Conservation (phyloP, 345 rosid genomes). For the Excoecaria agallocha region DNA sequence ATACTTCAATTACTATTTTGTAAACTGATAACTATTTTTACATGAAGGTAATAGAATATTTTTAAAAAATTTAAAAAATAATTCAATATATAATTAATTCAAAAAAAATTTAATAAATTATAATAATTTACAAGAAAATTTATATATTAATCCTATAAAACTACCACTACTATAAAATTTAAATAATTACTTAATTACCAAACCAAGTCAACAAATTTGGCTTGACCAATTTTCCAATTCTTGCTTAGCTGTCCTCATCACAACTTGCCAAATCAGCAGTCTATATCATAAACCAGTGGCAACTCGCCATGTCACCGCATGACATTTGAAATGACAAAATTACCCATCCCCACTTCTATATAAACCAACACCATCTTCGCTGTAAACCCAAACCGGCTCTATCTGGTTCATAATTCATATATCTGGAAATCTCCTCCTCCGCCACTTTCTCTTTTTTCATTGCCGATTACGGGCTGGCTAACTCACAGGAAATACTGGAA, state of each 20-base stretch:
- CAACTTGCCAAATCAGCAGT: not conserved
- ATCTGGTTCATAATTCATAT: not conserved
- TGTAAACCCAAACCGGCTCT: not conserved
- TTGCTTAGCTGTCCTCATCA: not conserved
- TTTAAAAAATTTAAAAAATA: too few relatives aligned
- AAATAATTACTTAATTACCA: too few relatives aligned
- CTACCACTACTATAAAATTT: too few relatives aligned
- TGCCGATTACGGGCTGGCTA: slow-evolving; percentile 46
- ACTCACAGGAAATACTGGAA: slow-evolving; percentile 55
- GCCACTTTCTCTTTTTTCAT: not conserved
- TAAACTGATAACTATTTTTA: too few relatives aligned
- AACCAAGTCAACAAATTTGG: slow-evolving; percentile 10
- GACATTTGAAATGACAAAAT: not conserved
- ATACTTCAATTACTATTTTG: too few relatives aligned
- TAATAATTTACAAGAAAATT: too few relatives aligned
- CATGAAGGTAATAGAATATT: too few relatives aligned
- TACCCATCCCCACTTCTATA: not conserved
- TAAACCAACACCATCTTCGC: not conserved
- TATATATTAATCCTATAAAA: too few relatives aligned
- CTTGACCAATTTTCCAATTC: not conserved
- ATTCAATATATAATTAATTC: too few relatives aligned
- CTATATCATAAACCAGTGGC: not conserved
- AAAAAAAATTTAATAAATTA: too few relatives aligned
- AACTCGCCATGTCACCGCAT: not conserved
- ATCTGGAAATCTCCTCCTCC: not conserved